Conservation (phyloP, 305 asterid species). For the Rubia peregrina region DNA sequence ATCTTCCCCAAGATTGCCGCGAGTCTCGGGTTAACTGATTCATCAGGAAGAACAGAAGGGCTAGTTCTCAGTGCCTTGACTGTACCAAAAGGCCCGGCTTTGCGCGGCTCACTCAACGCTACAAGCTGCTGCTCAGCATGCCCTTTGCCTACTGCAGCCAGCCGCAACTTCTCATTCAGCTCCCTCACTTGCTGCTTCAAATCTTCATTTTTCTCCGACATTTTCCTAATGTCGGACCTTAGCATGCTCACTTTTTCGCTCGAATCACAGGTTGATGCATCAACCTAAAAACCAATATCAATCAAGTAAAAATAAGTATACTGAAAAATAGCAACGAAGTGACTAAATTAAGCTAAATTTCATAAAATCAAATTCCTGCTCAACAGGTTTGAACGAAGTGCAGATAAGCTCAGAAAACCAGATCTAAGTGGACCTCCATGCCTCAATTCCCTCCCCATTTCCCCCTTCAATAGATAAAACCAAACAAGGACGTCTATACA, state of each 20-base stretch:
- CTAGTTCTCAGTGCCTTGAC: constrained; percentile 63
- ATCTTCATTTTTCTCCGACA: constrained; percentile 46
- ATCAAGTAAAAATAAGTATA: not conserved
- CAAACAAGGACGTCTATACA: not conserved
- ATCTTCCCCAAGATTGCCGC: constrained; percentile 51
- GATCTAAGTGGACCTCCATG: not conserved
- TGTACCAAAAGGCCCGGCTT: constrained; percentile 64
- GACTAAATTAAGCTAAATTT: no score
- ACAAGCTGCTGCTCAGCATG: constrained; percentile 24
- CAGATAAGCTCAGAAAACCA: no score
- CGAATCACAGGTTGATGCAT: constrained; percentile 45
- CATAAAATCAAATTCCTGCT: no score
- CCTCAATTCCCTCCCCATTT: not conserved
- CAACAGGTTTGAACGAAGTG: no score
- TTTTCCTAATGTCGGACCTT: constrained; percentile 38
- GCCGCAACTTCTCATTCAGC: constrained; percentile 42
- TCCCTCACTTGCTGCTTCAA: constrained; percentile 51
- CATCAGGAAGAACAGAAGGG: constrained; percentile 58
- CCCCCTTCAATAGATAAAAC: not conserved
- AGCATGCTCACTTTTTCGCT: constrained; percentile 35
- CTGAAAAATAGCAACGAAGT: no score
- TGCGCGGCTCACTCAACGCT: constrained; percentile 35
- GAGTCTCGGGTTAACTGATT: constrained; percentile 60
- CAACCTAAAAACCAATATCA: constrained; percentile 33
- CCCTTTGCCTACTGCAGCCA: constrained; percentile 44